phyloP scores from a whole-genome alignment of 495 filamentous ascomycete genomes.

The Penicillium manginii region DNA sequence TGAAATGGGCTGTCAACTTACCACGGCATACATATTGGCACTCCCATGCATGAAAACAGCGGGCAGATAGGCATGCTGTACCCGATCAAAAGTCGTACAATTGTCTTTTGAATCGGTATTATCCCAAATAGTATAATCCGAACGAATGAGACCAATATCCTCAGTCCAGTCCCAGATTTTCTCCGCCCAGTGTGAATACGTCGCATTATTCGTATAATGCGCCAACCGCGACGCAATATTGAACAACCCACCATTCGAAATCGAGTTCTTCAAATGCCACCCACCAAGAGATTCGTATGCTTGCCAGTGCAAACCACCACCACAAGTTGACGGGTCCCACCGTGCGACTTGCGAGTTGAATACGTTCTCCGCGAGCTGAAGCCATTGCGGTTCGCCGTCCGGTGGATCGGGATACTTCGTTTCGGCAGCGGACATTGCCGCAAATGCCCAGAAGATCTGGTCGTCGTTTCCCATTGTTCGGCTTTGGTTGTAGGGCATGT shows the following conservation, averaged over 20 bases:
- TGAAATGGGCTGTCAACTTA: constrained; percentile 29
- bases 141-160: constrained; percentile 63
- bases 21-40: constrained; percentile 74
- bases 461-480: constrained; percentile 80
- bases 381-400: constrained; percentile 66
- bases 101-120: constrained; percentile 26
- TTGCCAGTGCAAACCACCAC: constrained; percentile 84
- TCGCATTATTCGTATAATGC: constrained; percentile 74
- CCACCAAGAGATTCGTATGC: constrained; percentile 79
- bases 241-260: constrained; percentile 81
- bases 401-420: constrained; percentile 66
- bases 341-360: constrained; percentile 74
- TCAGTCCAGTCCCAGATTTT: constrained; percentile 74
- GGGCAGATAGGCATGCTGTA: constrained; percentile 69
- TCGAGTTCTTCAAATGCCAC: constrained; percentile 81
- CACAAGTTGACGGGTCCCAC: constrained; percentile 72
- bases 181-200: constrained; percentile 78
- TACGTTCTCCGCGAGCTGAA: constrained; percentile 76
- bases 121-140: constrained; percentile 65
- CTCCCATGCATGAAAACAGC: constrained; percentile 68
- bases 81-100: constrained; percentile 51
- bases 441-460: constrained; percentile 84
- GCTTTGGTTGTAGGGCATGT: constrained; percentile 82
- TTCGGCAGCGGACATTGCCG: constrained; percentile 81
- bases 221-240: constrained; percentile 77